A percentile compares a stretch with the other conserved stretches of the same genome.
Conservation (phyloP, 208 protist genomes). For the Leishmania gerbilli region DNA sequence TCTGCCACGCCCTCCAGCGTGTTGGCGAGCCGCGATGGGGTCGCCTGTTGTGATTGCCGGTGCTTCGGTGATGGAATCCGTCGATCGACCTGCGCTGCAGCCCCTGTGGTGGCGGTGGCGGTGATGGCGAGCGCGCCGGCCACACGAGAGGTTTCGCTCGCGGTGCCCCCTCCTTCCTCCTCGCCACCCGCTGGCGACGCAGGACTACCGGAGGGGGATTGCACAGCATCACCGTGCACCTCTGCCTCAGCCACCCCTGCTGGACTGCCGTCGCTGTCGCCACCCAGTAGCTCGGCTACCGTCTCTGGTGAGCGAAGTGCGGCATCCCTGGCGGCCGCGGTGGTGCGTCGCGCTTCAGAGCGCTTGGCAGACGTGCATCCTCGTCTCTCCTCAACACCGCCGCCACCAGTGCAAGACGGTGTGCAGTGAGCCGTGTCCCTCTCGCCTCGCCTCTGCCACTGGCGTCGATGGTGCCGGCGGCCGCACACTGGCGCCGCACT, state of each 20-base stretch:
- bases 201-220: background rate
- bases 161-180: background rate
- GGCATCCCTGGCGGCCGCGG: background rate
- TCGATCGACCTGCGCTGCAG: background rate
- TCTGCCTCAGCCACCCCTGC: background rate
- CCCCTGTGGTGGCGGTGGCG: background rate
- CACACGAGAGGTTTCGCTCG: background rate
- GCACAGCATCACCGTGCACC: background rate
- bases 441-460: background rate
- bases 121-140: background rate
- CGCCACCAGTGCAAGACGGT: background rate
- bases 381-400: background rate
- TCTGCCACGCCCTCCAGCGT: conserved; percentile 23
- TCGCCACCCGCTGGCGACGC: background rate
- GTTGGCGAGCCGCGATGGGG: background rate
- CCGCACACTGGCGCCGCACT: background rate
- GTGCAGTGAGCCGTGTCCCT: background rate
- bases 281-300: conserved; percentile 8
- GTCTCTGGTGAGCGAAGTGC: background rate
- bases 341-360: background rate
- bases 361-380: background rate
- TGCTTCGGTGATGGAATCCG: background rate
- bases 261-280: conserved; percentile 2
- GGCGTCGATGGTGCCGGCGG: background rate
- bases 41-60: background rate